A percentile compares a stretch with the other conserved stretches of the same genome.
Conservation (phyloP, 768 basidiomycete genomes). For the Leccinum boreale region DNA sequence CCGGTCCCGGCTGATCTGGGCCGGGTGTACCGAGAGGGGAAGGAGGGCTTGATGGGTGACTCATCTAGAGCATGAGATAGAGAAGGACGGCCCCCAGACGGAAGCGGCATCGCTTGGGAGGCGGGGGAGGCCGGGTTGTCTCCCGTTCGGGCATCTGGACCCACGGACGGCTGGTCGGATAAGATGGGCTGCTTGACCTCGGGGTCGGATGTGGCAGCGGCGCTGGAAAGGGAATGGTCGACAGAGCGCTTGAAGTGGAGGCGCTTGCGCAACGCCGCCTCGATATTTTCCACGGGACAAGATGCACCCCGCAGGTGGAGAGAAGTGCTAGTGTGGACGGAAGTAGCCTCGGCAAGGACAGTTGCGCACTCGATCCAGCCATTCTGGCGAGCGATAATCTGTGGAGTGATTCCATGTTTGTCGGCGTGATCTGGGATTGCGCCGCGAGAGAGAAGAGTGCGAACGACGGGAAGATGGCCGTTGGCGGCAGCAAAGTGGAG, state of each 20-base stretch:
- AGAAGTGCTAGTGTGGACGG: slow-evolving; percentile 21
- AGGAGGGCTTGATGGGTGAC: slow-evolving; percentile 31
- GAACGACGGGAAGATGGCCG: slow-evolving; percentile 77
- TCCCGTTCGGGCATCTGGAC: slow-evolving; percentile 2
- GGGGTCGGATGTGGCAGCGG: slow-evolving; percentile 36
- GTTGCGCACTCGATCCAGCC: slow-evolving; percentile 79
- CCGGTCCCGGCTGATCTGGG: slow-evolving; percentile 74
- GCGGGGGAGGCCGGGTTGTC: slow-evolving; percentile 3
- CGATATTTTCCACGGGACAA: slow-evolving; percentile 30
- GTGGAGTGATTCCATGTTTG: slow-evolving; percentile 90
- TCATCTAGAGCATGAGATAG: slow-evolving; percentile 52
- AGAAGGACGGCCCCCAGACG: slow-evolving; percentile 59
- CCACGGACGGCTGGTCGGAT: slow-evolving; percentile 14
- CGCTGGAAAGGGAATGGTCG: slow-evolving; percentile 58
- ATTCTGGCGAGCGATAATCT: slow-evolving; percentile 75
- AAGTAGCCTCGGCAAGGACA: slow-evolving; percentile 62
- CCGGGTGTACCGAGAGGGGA: slow-evolving; percentile 40
- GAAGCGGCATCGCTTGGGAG: slow-evolving; percentile 19
- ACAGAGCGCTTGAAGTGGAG: slow-evolving; percentile 76
- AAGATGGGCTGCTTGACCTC: slow-evolving; percentile 21
- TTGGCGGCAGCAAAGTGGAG: slow-evolving; percentile 97
- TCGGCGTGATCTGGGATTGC: slow-evolving; percentile 80
- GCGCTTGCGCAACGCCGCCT: slow-evolving; percentile 39
- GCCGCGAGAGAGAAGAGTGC: slow-evolving; percentile 78
- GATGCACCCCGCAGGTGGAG: slow-evolving; percentile 19